Conservation (phyloP, 305 asterid genomes). For the Fraxinus greggii region DNA sequence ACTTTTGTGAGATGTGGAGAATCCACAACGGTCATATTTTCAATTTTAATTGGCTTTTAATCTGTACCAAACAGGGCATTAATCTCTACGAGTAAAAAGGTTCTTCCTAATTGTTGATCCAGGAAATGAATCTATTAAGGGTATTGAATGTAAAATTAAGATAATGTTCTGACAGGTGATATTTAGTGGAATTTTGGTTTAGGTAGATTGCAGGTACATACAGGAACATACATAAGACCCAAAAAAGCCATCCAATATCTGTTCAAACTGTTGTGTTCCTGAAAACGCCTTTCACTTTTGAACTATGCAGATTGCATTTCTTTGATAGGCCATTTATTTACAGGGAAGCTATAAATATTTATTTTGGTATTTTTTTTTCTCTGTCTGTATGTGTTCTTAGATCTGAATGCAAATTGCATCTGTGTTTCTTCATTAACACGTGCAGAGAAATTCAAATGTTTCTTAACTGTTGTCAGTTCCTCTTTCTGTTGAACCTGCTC, state of each 20-base stretch:
- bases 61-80: no score
- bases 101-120: no score
- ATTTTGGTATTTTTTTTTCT: neutral
- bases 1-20: no score
- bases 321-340: neutral
- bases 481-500: conserved; percentile 54
- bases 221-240: neutral
- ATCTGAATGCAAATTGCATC: neutral
- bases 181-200: no score
- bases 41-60: no score
- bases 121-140: no score
- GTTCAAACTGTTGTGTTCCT: neutral
- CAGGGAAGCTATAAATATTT: neutral
- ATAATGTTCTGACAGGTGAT: neutral
- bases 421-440: neutral
- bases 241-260: neutral
- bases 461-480: conserved; percentile 48
- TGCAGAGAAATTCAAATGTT: neutral
- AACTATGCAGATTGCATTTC: neutral
- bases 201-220: neutral
- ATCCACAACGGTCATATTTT: no score
- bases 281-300: neutral
- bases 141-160: neutral
- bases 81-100: no score
- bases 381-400: neutral